Percentiles rank a stretch among this genome's conserved stretches.
These are phyloP conservation scores for Xylaria sp. DNA, from an alignment of 2,329 filamentous ascomycete species.

Conservation along the genomic window DNA sequence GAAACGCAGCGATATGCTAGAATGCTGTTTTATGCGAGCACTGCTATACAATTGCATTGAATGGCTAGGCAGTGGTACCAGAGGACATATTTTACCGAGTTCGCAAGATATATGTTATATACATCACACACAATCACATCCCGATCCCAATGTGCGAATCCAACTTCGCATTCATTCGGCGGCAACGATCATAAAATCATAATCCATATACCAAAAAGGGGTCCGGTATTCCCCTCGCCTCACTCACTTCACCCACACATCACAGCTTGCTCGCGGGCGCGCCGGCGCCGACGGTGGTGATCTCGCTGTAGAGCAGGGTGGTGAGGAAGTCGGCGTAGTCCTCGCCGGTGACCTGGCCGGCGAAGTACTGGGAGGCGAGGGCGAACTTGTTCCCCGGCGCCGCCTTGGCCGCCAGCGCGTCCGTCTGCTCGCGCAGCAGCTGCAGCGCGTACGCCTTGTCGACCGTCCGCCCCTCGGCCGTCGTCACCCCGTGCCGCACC, in stretches of 20 bases:
- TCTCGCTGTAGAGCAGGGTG: conserved; percentile 43
- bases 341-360: conserved; percentile 90
- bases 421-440: conserved; percentile 83
- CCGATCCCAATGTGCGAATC: no score
- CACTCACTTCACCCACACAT: not conserved
- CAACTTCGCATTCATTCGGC: no score
- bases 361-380: conserved; percentile 90
- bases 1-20: no score
- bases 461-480: conserved; percentile 86
- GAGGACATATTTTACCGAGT: no score
- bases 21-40: no score
- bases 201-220: no score
- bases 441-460: conserved; percentile 90
- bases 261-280: conserved; percentile 39
- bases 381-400: conserved; percentile 89
- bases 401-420: conserved; percentile 72
- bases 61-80: no score
- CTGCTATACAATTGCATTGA: no score
- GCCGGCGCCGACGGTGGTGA: conserved; percentile 36
- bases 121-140: no score
- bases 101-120: no score
- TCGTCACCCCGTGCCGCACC: conserved; percentile 73
- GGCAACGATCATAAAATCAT: no score
- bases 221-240: no score
- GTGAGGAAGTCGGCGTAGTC: conserved; percentile 98